Conservation (phyloP, 768 basidiomycete genomes). For the Gloeopeniophorella convolvens region DNA sequence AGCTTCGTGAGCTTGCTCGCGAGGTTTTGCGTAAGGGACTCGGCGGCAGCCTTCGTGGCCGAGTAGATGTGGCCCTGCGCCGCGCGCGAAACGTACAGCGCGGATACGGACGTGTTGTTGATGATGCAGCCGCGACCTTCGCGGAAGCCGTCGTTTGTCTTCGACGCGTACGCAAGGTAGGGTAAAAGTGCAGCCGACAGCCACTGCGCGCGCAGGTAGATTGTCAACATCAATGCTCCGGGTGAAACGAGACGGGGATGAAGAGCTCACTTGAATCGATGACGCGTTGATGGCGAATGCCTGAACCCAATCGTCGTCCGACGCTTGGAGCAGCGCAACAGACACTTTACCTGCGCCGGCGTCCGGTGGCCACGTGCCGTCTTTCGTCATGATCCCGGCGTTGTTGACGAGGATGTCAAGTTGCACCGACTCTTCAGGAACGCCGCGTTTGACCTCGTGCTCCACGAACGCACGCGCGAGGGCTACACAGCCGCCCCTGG, state of each 20-base stretch:
- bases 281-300: constrained; percentile 17
- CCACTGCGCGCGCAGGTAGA: no score
- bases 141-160: constrained; percentile 6
- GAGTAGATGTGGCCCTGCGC: constrained; percentile 16
- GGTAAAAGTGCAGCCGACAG: constrained; percentile 18
- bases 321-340: constrained; percentile 16
- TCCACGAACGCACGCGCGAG: constrained; percentile 8
- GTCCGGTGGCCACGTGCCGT: constrained; percentile 12
- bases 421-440: not conserved
- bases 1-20: constrained; percentile 19
- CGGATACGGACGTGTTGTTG: constrained; percentile 20
- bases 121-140: constrained; percentile 19
- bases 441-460: constrained; percentile 9
- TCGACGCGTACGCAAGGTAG: constrained; percentile 13
- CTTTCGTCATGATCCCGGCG: constrained; percentile 9
- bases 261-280: constrained; percentile 12
- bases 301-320: constrained; percentile 15
- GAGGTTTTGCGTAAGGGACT: constrained; percentile 18
- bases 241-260: no score
- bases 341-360: constrained; percentile 11
- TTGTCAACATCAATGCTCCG: no score
- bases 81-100: constrained; percentile 11
- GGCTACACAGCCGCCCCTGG: constrained; percentile 13
- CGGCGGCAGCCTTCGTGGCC: constrained; percentile 19
- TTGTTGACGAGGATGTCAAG: constrained; percentile 16